Evolutionary conservation across 257 asterid species (phyloP).

Genomic region (Solanum pennellii): DNA sequence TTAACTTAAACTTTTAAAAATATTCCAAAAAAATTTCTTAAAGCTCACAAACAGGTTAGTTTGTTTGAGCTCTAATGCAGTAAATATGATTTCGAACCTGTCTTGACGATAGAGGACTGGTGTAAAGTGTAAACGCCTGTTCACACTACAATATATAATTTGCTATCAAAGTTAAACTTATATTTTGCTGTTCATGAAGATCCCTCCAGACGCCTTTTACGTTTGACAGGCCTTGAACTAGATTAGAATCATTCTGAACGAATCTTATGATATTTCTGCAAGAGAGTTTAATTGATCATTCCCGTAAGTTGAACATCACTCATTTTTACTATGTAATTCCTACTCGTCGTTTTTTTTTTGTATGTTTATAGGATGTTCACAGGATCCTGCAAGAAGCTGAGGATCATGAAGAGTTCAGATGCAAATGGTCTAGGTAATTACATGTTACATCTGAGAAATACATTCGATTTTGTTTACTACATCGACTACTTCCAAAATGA

Average conservation of each 20-base stretch:
- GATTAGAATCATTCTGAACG: not conserved
- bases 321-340: not conserved
- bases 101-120: not conserved
- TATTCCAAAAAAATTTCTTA: not conserved
- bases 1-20: too few species aligned
- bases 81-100: not conserved
- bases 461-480: not conserved
- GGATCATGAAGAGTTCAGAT: slow-evolving; percentile 38
- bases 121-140: not conserved
- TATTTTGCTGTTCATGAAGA: not conserved
- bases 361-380: slow-evolving; percentile 27
- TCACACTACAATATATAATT: not conserved
- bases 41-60: not conserved
- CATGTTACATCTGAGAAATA: not conserved
- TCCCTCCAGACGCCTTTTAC: not conserved
- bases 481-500: not conserved
- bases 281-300: not conserved
- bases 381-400: slow-evolving; percentile 28
- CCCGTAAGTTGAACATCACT: not conserved
- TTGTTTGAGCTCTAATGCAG: not conserved
- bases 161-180: not conserved
- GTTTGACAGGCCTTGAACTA: not conserved
- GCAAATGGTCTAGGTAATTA: slow-evolving; percentile 27
- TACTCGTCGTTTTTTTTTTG: not conserved
- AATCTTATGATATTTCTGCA: not conserved